phyloP scores from a whole-genome alignment of 116 monocot genomes.

The Papilionanthe hybrid region DNA sequence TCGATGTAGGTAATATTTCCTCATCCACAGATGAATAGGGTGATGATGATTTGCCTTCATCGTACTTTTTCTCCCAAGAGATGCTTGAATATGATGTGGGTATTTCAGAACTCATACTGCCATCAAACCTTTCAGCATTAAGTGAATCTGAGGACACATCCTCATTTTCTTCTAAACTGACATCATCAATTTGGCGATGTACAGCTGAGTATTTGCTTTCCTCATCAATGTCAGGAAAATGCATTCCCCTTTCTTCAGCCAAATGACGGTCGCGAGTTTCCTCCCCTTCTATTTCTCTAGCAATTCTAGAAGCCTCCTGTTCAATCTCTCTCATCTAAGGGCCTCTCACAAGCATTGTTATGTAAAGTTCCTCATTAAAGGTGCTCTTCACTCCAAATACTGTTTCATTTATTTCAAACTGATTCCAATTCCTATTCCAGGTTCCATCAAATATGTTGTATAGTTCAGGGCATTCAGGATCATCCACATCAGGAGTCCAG shows the following conservation, averaged over 20 bases:
- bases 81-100: slow-evolving; percentile 17
- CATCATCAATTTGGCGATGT: slow-evolving; percentile 41
- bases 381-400: slow-evolving; percentile 97
- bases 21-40: slow-evolving; percentile 24
- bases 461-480: slow-evolving; percentile 65
- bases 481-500: slow-evolving; percentile 80
- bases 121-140: slow-evolving; percentile 36
- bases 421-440: slow-evolving; percentile 93
- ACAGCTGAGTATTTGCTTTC: slow-evolving; percentile 91
- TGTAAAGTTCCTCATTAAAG: slow-evolving; percentile 91
- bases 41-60: slow-evolving; percentile 26
- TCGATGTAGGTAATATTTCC: not conserved
- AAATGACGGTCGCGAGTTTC: slow-evolving; percentile 78
- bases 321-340: slow-evolving; percentile 69
- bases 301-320: slow-evolving; percentile 71
- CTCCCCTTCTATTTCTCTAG: slow-evolving; percentile 91
- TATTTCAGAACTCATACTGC: slow-evolving; percentile 13
- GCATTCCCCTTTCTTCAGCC: slow-evolving; percentile 88
- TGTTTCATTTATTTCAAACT: slow-evolving; percentile 78
- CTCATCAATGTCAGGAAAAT: slow-evolving; percentile 67
- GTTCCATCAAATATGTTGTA: slow-evolving; percentile 71
- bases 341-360: slow-evolving; percentile 89
- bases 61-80: slow-evolving; percentile 19
- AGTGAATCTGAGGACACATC: slow-evolving; percentile 16
- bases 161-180: slow-evolving; percentile 31